These are phyloP conservation scores for Suillus hirtellus DNA, from an alignment of 768 basidiomycete species.

Conservation along the genomic window DNA sequence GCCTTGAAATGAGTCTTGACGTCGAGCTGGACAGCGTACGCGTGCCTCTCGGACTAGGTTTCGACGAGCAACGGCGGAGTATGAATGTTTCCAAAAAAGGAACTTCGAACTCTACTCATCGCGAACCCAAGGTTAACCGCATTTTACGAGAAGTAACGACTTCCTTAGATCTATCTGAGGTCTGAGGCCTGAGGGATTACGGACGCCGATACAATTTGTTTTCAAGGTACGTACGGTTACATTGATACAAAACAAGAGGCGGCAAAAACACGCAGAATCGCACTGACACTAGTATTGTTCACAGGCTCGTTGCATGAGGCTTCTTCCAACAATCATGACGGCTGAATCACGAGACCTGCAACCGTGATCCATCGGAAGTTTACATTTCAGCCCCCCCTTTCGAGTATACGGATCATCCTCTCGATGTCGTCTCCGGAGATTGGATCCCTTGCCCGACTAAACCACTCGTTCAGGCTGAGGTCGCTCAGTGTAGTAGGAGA, in stretches of 20 bases:
- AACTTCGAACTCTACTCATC: not conserved
- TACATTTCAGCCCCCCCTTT: not conserved
- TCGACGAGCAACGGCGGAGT: slow-evolving; percentile 24
- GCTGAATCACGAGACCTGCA: not conserved
- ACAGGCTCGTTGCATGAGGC: not conserved
- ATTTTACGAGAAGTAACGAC: not conserved
- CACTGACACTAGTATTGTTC: not conserved
- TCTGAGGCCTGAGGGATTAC: not conserved
- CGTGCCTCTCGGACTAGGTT: slow-evolving; percentile 13
- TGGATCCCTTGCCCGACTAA: not conserved
- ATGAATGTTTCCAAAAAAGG: slow-evolving; percentile 14
- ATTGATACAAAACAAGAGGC: slow-evolving; percentile 1
- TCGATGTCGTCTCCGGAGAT: slow-evolving; percentile 5
- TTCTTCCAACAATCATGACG: not conserved
- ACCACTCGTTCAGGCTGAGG: slow-evolving; percentile 5
- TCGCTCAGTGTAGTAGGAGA: slow-evolving; percentile 1
- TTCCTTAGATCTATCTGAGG: not conserved
- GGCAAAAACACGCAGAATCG: not conserved
- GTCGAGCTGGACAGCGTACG: slow-evolving; percentile 36
- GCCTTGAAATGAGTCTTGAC: slow-evolving; percentile 37
- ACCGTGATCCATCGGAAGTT: not conserved
- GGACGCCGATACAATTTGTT: not conserved
- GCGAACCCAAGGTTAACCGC: not conserved
- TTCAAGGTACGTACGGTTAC: not conserved
- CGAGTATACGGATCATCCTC: not conserved